These are phyloP conservation scores for Thinopyrum obtusiflorum DNA, from an alignment of 202 grass and related monocot species.

Conservation along the genomic window DNA sequence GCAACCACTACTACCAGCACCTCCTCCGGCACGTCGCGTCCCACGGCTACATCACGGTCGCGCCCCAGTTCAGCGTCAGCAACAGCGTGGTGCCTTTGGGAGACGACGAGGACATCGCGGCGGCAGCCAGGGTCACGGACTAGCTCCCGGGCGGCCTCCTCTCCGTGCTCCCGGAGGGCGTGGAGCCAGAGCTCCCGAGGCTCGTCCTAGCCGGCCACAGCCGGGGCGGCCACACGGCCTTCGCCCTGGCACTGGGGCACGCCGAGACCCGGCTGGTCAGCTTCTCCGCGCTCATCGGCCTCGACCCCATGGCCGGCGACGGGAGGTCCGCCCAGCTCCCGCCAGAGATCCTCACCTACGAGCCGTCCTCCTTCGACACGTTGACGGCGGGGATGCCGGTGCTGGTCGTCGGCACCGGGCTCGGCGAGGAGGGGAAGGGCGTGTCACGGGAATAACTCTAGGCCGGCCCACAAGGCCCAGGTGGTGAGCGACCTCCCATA, in stretches of 20 bases:
- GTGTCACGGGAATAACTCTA: no score
- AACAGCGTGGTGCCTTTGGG: no score
- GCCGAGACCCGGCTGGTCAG: constrained; percentile 28
- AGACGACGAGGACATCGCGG: constrained; percentile 20
- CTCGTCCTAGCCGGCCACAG: constrained; percentile 54
- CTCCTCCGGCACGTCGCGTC: constrained; percentile 49
- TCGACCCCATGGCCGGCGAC: constrained; percentile 52
- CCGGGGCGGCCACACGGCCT: constrained; percentile 58
- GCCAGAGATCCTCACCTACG: constrained; percentile 57
- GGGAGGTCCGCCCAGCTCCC: not conserved
- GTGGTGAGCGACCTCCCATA: no score
- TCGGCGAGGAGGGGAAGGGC: constrained; percentile 44
- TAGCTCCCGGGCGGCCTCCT: constrained; percentile 44
- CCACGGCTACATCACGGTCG: constrained; percentile 60
- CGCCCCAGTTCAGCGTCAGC: constrained; percentile 40
- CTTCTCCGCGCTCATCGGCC: constrained; percentile 47
- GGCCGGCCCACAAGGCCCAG: no score
- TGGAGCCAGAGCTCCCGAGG: constrained; percentile 32
- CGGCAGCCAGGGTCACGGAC: constrained; percentile 35
- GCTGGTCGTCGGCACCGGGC: constrained; percentile 53
- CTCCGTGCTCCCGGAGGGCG: constrained; percentile 26
- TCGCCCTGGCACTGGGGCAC: constrained; percentile 51
- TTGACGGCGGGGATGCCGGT: constrained; percentile 18
- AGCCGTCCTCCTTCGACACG: constrained; percentile 43
- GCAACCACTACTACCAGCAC: constrained; percentile 38